Evolutionary conservation across 2,329 filamentous ascomycete species (phyloP), one percentile per base, ranked within the genome.

Genomic region (Trichophyton benhamiae): DNA sequence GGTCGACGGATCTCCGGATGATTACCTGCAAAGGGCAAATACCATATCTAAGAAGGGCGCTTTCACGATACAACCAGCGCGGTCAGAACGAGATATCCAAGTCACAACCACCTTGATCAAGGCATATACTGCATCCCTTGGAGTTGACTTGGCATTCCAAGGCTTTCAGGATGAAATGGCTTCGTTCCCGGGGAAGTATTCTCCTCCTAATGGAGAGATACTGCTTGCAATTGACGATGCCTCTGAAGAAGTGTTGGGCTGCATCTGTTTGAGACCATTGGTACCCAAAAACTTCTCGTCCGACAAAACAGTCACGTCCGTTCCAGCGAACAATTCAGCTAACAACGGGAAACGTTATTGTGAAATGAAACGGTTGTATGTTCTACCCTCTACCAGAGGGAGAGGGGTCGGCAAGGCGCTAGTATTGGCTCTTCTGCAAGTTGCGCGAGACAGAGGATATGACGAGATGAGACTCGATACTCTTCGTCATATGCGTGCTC

Each of bases 291-390:
- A 13, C 38, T 36, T 38, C 7, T 2, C 73, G 49, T 46, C 57
- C 52, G 8, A 61, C 62, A 13, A 58, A 55, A 20, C 68, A 63
- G 65, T 3, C 55, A 79, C 17, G 65, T 63, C 11, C 42, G 59
- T 41, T 7, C 63, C 41, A 62, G 64, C 20, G n/a, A 25, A 20
- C 4, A 20, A n/a, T 7, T 17, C 41, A 57, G n/a, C 4, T n/a
- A 33, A 13, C 3, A 11, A 15, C 17, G 52, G 27, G 33, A 46
- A 60, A 61, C 55, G 36, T 13, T 69, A 68, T 20, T 80, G 78
- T 65, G 83, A 85, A 68, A 79, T 85, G 72, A 85, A 85, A 68
- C 75, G 82, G 1, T 72, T 85, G 0, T 85, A 82, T 65, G 75
- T 82, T 7, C 63, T 71, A 1, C 79, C 79, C 0, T 67, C 72